Evolutionary conservation across 2,329 filamentous ascomycete genomes (phyloP).

Genomic region (Fusarium poae): DNA sequence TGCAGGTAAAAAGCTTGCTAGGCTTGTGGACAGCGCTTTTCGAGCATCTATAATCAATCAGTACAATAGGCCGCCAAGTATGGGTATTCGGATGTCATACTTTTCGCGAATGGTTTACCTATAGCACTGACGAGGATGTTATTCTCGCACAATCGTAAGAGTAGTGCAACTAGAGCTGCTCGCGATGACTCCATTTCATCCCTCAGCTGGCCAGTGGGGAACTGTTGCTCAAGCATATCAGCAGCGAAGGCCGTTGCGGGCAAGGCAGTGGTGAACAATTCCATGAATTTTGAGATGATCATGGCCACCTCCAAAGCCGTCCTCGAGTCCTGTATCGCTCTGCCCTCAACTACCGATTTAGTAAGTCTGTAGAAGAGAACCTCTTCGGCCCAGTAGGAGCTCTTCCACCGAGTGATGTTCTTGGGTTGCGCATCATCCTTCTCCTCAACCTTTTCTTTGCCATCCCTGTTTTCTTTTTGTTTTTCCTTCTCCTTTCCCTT

Average conservation of each 20-base stretch:
- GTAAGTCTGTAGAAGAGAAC: constrained; percentile 93
- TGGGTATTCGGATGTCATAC: constrained; percentile 52
- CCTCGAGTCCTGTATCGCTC: constrained; percentile 60
- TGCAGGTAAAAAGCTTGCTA: constrained; percentile 68
- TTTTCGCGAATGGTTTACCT: constrained; percentile 65
- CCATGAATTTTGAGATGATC: constrained; percentile 70
- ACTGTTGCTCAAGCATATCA: constrained; percentile 61
- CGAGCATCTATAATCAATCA: constrained; percentile 57
- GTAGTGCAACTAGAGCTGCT: constrained; percentile 73
- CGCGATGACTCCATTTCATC: constrained; percentile 72
- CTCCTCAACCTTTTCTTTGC: constrained; percentile 43
- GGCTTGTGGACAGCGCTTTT: constrained; percentile 63
- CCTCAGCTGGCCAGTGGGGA: constrained; percentile 59
- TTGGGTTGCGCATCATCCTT: constrained; percentile 40
- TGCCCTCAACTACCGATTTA: constrained; percentile 78
- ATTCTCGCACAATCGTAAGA: constrained; percentile 73
- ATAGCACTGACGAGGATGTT: constrained; percentile 66
- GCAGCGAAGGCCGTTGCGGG: constrained; percentile 60
- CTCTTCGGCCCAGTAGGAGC: constrained; percentile 79
- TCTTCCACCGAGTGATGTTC: constrained; percentile 61
- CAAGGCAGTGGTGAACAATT: constrained; percentile 65
- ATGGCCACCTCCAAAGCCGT: constrained; percentile 65
- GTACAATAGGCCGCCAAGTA: not conserved
- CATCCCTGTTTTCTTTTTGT: constrained; percentile 24
- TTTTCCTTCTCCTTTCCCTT: constrained; percentile 31